Base-by-base conservation (phyloP, 2,329 filamentous ascomycete genomes). In the Fusarium beomiforme region DNA sequence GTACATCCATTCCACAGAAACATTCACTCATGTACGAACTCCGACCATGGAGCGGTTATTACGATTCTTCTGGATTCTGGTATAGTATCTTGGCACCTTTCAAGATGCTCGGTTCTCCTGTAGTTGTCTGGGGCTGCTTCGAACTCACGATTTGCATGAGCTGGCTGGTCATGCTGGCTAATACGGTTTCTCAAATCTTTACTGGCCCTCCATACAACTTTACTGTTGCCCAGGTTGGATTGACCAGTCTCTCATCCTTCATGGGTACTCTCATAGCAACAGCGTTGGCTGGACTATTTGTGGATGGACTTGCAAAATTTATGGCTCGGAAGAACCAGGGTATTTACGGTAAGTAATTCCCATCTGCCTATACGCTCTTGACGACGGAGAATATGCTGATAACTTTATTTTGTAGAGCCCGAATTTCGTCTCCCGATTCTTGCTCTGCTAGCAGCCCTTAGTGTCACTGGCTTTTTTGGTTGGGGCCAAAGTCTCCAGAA, bases 371-470 rank as follows among this genome's bases (percentile, higher is more conserved):
- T 14, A 6, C 10, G 6, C 13, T 6, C 3, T 16, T 43, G 8
- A 21, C 2, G 8, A 12, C 17, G 21, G 2, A 14, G 24, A 2
- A 31, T 21, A 4, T 16, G 12, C 51, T 55, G 5, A 54, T 7
- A 5, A 1, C 0, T 16, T 3, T 2, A 16, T 8, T 1, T 33
- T 1, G 0, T 9, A 59, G 57, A 60, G 3, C 57, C 57, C 4
- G 57, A 60, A 2, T 60, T 60, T 13, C 57, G 57, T 24, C 57
- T 60, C 1, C 57, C 57, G 9, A 60, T 60, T 3, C 37, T 60
- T 29, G 39, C 21, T 0, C 39, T 60, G 0, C n/a, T 60, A 5
- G 34, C 57, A 5, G 37, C 31, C 1, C n/a, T 60, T 1, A 14
- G 50, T 12, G 50, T 9, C 9, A 24, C 37, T 44, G 57, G 57